Percentiles rank a stretch among this genome's conserved stretches.
These are phyloP conservation scores for Capsicum pubescens DNA, from an alignment of 257 asterid genomes.

Conservation along the genomic window DNA sequence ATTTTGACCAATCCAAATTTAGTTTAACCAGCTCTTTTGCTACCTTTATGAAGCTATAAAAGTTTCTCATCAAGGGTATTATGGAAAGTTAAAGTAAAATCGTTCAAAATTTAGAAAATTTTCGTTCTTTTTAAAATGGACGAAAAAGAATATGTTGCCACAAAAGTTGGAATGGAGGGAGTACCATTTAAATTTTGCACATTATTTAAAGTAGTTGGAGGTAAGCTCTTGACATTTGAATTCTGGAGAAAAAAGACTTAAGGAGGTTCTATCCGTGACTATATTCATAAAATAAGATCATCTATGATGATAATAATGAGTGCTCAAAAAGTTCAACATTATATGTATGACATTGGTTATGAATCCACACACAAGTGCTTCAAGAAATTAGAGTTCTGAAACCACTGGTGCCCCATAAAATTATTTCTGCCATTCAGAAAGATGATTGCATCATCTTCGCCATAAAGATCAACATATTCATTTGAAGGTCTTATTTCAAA, in stretches of 20 bases:
- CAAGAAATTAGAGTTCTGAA: background rate
- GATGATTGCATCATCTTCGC: constrained; percentile 12
- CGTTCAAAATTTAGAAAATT: background rate
- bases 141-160: background rate
- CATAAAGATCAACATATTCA: constrained; percentile 11
- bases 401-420: background rate
- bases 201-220: background rate
- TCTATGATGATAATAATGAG: background rate
- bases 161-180: background rate
- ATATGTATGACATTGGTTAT: constrained; percentile 2
- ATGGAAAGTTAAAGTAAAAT: background rate
- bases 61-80: background rate
- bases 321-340: background rate
- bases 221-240: background rate
- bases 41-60: background rate
- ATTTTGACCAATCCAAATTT: too few species aligned
- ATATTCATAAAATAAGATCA: background rate
- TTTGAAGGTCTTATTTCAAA: background rate
- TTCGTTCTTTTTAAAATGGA: background rate
- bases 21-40: too few species aligned
- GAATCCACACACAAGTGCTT: background rate
- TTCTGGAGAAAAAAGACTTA: background rate
- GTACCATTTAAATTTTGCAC: background rate
- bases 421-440: background rate
- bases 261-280: constrained; percentile 9